phyloP scores from a whole-genome alignment of 495 filamentous ascomycete species.

The Aspergillus affinis region DNA sequence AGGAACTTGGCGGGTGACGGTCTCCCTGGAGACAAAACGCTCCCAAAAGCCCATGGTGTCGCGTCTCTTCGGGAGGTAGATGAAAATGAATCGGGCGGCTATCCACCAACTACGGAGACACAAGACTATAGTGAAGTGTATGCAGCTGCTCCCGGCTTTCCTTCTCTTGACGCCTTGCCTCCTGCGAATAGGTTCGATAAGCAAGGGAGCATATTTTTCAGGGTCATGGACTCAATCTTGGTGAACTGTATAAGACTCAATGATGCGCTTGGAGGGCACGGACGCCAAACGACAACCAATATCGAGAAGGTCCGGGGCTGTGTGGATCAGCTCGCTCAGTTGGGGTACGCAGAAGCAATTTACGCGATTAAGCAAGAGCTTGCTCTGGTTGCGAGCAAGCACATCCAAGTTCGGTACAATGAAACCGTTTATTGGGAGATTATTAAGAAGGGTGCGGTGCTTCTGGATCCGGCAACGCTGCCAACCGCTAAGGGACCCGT shows the following conservation, averaged over 20 bases:
- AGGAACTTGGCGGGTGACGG: neutral
- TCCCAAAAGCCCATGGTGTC: neutral
- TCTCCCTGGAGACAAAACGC: neutral
- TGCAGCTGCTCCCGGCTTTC: no score
- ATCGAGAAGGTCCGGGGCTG: conserved; percentile 13
- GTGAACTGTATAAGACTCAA: neutral
- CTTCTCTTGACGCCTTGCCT: no score
- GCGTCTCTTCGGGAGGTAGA: no score
- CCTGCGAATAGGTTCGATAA: neutral
- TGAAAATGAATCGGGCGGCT: no score
- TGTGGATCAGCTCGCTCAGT: conserved; percentile 10
- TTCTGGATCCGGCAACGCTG: conserved; percentile 19
- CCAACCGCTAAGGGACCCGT: conserved; percentile 21
- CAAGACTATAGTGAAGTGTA: no score
- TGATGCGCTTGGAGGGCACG: neutral
- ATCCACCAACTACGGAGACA: no score
- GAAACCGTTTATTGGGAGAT: conserved; percentile 22
- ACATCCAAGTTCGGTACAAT: neutral
- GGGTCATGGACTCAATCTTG: neutral
- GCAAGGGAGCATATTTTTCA: neutral
- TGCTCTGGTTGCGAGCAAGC: conserved; percentile 13
- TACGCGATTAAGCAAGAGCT: conserved; percentile 13
- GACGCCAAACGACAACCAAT: conserved; percentile 7
- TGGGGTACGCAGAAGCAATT: conserved; percentile 18
- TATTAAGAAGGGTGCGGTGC: conserved; percentile 20